A percentile compares a stretch with the other conserved stretches of the same genome.
Evolutionary conservation across 192 early-diverging fungal genomes (phyloP).

Genomic region (Spizellomyces punctatus): DNA sequence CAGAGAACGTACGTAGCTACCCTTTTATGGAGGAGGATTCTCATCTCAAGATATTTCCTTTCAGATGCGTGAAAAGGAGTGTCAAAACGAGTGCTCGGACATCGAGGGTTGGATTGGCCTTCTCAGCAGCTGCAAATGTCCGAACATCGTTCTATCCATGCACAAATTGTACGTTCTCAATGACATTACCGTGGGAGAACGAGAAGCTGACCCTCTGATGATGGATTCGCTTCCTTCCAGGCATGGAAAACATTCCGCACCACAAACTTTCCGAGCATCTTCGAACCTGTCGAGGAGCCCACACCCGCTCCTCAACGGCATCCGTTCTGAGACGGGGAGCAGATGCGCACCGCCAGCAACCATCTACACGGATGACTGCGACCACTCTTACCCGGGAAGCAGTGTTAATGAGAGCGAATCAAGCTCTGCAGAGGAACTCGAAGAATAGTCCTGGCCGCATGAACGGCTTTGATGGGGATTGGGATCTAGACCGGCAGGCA

Average conservation of each 20-base stretch:
- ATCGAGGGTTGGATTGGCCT: constrained; percentile 6
- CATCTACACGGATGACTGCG: no score
- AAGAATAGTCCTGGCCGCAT: no score
- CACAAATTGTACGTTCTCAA: constrained; percentile 11
- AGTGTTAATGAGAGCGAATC: neutral
- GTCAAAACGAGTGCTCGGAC: neutral
- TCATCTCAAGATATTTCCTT: neutral
- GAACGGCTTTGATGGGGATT: no score
- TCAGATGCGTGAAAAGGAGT: constrained; percentile 30
- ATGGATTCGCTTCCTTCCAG: neutral
- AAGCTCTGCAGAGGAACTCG: neutral
- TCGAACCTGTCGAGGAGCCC: constrained; percentile 18
- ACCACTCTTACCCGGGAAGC: neutral
- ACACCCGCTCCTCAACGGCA: constrained; percentile 17
- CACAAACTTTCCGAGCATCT: constrained; percentile 33
- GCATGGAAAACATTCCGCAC: constrained; percentile 35
- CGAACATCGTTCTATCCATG: constrained; percentile 10
- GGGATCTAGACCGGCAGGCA: no score
- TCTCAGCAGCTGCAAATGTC: constrained; percentile 8
- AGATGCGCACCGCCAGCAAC: neutral
- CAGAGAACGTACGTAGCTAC: constrained; percentile 36
- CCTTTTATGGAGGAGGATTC: neutral
- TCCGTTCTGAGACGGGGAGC: neutral
- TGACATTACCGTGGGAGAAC: neutral
- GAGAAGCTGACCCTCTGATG: neutral